A percentile compares a stretch with the other conserved stretches of the same genome.
Evolutionary conservation across 2,329 filamentous ascomycete genomes (phyloP).

Genomic region (Ceratocystis alfenasii): DNA sequence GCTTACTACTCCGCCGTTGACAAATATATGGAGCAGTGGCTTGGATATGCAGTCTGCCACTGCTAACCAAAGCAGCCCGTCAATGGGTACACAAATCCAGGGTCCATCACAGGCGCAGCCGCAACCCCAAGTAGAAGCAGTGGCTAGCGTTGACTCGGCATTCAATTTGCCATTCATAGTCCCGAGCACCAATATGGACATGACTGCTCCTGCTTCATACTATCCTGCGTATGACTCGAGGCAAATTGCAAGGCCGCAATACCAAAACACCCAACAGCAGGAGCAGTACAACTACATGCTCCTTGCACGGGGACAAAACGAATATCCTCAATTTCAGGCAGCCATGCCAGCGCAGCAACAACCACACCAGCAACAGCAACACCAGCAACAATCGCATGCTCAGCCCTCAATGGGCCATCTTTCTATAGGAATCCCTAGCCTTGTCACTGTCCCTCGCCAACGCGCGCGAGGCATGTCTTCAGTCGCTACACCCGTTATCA

Average conservation of each 20-base stretch:
- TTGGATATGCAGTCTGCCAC: slow-evolving; percentile 34
- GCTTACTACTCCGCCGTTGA: slow-evolving; percentile 38
- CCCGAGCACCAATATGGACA: not conserved
- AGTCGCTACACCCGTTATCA: not conserved
- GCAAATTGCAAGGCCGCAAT: slow-evolving; percentile 26
- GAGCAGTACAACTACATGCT: slow-evolving; percentile 1
- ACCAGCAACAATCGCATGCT: slow-evolving; percentile 28
- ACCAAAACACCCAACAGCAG: slow-evolving; percentile 26
- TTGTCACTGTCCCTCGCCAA: not conserved
- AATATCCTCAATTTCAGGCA: slow-evolving; percentile 1
- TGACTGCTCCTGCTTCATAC: not conserved
- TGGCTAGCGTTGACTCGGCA: not conserved
- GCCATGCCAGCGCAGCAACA: not conserved
- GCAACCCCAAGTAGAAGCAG: slow-evolving; percentile 26
- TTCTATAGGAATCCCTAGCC: not conserved
- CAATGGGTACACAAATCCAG: slow-evolving; percentile 33
- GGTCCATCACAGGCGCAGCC: slow-evolving; percentile 27
- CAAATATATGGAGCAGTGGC: slow-evolving; percentile 34
- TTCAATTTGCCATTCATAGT: not conserved
- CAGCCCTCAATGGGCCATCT: not conserved
- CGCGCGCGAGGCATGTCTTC: not conserved
- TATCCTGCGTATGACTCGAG: not conserved
- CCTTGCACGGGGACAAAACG: not conserved
- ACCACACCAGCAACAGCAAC: not conserved
- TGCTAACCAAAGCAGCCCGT: slow-evolving; percentile 35